These are phyloP conservation scores for Podila clonocystis DNA, from an alignment of 192 early-diverging fungal species.

Conservation along the genomic window DNA sequence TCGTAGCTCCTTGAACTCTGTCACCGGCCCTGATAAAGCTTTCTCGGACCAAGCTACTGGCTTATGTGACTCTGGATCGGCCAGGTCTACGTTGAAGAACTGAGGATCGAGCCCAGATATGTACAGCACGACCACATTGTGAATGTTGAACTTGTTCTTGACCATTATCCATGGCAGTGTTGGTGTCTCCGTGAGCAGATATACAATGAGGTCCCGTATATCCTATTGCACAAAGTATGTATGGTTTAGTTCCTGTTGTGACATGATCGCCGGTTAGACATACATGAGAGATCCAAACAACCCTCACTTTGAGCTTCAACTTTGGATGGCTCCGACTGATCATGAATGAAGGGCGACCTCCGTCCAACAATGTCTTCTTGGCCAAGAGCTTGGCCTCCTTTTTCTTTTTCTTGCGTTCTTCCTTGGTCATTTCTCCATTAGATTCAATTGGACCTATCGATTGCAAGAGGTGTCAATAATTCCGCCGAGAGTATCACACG, in stretches of 20 bases:
- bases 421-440: slow-evolving; percentile 8
- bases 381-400: slow-evolving; percentile 24
- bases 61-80: slow-evolving; percentile 14
- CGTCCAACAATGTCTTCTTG: slow-evolving; percentile 6
- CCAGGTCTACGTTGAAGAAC: slow-evolving; percentile 25
- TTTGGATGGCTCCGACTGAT: slow-evolving; percentile 31
- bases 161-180: slow-evolving; percentile 48
- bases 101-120: slow-evolving; percentile 35
- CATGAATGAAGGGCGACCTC: slow-evolving; percentile 31
- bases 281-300: no score
- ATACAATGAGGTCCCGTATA: slow-evolving; percentile 31
- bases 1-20: slow-evolving; percentile 25
- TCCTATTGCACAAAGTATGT: slow-evolving; percentile 5
- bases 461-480: no score
- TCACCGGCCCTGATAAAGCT: slow-evolving; percentile 14
- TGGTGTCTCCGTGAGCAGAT: slow-evolving; percentile 35
- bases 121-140: slow-evolving; percentile 39
- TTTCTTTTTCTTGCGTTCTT: slow-evolving; percentile 19
- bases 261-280: no score
- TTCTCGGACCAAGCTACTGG: slow-evolving; percentile 23
- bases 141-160: slow-evolving; percentile 47
- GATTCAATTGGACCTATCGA: background rate
- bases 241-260: background rate
- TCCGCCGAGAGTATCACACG: no score
- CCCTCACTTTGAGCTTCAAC: slow-evolving; percentile 30